Base-by-base conservation (phyloP, 305 asterid genomes). In the Nicotiana rustica region DNA sequence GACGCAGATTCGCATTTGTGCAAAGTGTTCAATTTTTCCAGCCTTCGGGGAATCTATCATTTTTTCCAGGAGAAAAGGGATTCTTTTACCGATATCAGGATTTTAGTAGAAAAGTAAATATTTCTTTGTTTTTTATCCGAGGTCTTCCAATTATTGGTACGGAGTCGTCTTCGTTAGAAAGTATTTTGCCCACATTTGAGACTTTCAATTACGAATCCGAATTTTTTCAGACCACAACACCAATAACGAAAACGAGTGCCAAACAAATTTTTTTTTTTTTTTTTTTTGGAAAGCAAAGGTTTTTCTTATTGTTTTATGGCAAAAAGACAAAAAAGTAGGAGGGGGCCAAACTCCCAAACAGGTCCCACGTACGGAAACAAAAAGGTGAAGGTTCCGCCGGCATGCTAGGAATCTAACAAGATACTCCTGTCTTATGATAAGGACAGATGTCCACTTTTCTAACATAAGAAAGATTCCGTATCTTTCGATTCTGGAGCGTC, bases 381-480 rank as follows among this genome's bases (percentile, higher is more conserved):
- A 38, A 69, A 70, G 21, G 19, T 70, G 78, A 70, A 38, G 59
- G 59, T 41, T 44, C 12, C 59, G 78, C 78, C 36, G 78, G 17
- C 60, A 44, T 2, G 15, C 9, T 71, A 44, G 13, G 78, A 71
- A 71, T 44, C 38, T 71, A 49, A 6, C 2, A 44, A 44, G 61
- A 44, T 71, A 60, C 61, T 41, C 78, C 44, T 71, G 78, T 12
- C 59, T 6, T 12, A 5, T 71, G 61, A 71, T 6, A 18, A 35
- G 10, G 78, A 71, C 61, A 6, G 5, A 70, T 70, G 19, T 44
- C 3, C 17, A 41, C 35, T 70, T 44, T 10, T 7, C 8, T 9
- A 10, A 41, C 59, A 44, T 41, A 33, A 44, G 78, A 71, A 33
- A 44, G 78, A 71, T 71, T 44, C 78, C 38, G 61, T 19, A 38